These are phyloP conservation scores for Bipolaris gigantea DNA, from an alignment of 2,329 filamentous ascomycete species.

Conservation along the genomic window DNA sequence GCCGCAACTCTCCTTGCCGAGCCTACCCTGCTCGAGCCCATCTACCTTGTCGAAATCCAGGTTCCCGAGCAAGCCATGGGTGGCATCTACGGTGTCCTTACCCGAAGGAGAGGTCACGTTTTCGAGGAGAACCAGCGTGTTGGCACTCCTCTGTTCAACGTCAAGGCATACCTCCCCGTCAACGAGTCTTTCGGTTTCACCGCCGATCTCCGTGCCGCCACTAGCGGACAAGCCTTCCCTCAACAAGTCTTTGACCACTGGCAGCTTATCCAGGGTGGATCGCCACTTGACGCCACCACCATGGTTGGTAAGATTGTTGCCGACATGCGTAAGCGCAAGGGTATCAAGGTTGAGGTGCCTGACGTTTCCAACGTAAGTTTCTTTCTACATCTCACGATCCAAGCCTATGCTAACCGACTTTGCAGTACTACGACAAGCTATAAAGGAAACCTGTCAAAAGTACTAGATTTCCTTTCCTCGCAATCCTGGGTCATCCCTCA, in stretches of 20 bases:
- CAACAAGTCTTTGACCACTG: slow-evolving; percentile 99
- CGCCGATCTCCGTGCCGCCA: slow-evolving; percentile 89
- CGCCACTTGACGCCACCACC: slow-evolving; percentile 77
- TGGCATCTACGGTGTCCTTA: slow-evolving; percentile 99
- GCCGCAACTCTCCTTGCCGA: slow-evolving; percentile 88
- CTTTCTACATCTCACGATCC: not conserved
- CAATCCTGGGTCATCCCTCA: slow-evolving; percentile 38
- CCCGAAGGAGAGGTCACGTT: slow-evolving; percentile 97
- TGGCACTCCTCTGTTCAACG: slow-evolving; percentile 98
- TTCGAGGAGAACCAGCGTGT: slow-evolving; percentile 98
- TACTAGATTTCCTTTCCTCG: slow-evolving; percentile 49
- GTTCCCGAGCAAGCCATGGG: slow-evolving; percentile 98
- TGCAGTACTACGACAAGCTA: slow-evolving; percentile 98
- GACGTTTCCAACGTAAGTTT: slow-evolving; percentile 90
- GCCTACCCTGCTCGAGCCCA: slow-evolving; percentile 89
- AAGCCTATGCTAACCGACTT: slow-evolving; percentile 45
- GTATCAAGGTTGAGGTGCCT: slow-evolving; percentile 94
- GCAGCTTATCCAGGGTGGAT: slow-evolving; percentile 93
- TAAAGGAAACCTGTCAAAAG: slow-evolving; percentile 60
- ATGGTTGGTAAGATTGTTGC: slow-evolving; percentile 82
- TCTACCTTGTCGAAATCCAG: slow-evolving; percentile 99
- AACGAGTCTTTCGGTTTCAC: slow-evolving; percentile 99
- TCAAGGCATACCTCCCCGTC: slow-evolving; percentile 96
- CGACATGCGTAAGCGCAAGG: slow-evolving; percentile 98
- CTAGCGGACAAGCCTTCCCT: slow-evolving; percentile 97